Base-by-base conservation (phyloP, 352 stramenopile species). In the Pythium diclinum region DNA sequence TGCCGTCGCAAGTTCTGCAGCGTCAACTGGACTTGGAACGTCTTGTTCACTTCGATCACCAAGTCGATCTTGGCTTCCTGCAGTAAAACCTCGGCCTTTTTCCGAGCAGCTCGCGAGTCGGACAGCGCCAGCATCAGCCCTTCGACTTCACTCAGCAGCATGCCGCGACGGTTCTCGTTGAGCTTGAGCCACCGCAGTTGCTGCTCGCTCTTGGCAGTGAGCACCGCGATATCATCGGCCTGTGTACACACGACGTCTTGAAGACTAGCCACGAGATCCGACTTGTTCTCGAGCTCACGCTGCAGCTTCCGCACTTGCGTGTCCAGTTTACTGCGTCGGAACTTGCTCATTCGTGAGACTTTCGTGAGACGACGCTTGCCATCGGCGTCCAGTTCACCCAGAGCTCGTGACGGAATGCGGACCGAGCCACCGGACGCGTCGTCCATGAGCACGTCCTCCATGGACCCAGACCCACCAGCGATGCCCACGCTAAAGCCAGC, bases 261-360 rank as follows among this genome's bases (percentile, higher is more conserved):
- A 3, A 92, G 62, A 34, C 76, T 85, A 4, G 59, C 40, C 34
- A 89, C 74, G 0, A 86, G 52, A 6, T 90, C 79, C 0, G 47
- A 51, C 33, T 85, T 85, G 21, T 75, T 70, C 10, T 63, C 75
- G 1, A 81, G 34, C 3, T 90, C 81, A 16, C 73, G 72, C 60
- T 87, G 71, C 11, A 89, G 68, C 64, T 89, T 87, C 40, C 72
- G 82, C 19, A 89, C 76, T 8, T 83, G 68, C 3, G 75, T 74
- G 38, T 89, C 83, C 23, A 91, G 69, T 40, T 91, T 89, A 44
- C 71, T 91, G 42, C 85, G 85, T 13, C 80, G 71, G 30, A 85
- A 89, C 6, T 76, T 75, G 46, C 81, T 90, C 81, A 89, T 89
- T 1, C 76, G 75, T 8, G 81, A 68, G 16, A 82, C 46, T 56